Evolutionary conservation across 345 rosid species (phyloP), one percentile per base, ranked within the genome.

Genomic region (Populus pruinosa): DNA sequence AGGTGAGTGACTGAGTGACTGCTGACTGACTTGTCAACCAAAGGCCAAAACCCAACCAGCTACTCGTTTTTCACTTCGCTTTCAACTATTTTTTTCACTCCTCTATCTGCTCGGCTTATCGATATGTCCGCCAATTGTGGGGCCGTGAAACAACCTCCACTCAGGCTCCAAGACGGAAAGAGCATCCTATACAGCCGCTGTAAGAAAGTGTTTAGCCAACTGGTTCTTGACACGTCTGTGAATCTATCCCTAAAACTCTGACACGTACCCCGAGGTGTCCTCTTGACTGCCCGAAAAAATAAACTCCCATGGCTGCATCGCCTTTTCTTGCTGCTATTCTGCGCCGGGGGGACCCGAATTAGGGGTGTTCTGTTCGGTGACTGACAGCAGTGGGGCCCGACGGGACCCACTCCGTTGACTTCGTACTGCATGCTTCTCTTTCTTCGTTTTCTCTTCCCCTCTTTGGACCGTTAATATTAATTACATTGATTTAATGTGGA

Each of bases 361-460:
- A 9, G 17, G 67, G 49, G 65, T 16, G 69, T 11, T 43, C 47
- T 43, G 72, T 65, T 67, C 65, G 47, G 71, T 64, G 49, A 67
- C 78, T 71, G 80, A 79, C 78, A 66, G 38, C 39, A 7, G 20
- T 33, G 72, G 83, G 81, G 0, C 84, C 80, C 38, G 9, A 2
- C 1, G 31, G 74, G 75, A 6, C 77, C 75, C 73, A 29, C 18
- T 17, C 65, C 76, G 85, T 80, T 82, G 87, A 85, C 87, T 70
- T 81, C 1, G 2, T 5, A 29, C 47, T 43, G 25, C 36, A 14
- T 33, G 5, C 2, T 3, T 25, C 29, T 61, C 29, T 20, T 27
- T 63, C 33, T 27, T 43, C 47, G 14, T 11, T 43, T 43, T 43
- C 11, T 43, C 47, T 43, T 43, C 47, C 47, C 47, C 47, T 43